A percentile compares a stretch with the other conserved stretches of the same genome.
Conservation (phyloP, 768 basidiomycete species). For the Mycena vitilis region DNA sequence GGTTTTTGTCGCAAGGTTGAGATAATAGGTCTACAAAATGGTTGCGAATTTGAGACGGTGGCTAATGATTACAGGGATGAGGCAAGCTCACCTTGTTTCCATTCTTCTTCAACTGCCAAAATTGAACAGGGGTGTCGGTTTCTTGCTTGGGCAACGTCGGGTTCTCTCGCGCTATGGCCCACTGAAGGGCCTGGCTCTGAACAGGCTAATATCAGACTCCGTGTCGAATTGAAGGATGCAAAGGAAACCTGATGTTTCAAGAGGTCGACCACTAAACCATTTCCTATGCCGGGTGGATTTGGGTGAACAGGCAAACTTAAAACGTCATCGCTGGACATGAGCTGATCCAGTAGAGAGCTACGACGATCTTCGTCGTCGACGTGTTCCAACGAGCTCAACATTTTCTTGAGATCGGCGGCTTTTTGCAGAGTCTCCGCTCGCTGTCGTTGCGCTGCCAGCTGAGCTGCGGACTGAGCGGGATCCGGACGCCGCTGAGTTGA, state of each 20-base stretch:
- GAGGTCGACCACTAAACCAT: constrained; percentile 77
- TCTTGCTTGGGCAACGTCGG: constrained; percentile 77
- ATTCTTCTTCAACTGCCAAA: constrained; percentile 81
- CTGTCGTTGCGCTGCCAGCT: constrained; percentile 54
- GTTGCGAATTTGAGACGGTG: not conserved
- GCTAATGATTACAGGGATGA: not conserved
- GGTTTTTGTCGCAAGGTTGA: constrained; percentile 85
- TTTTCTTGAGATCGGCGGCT: constrained; percentile 74
- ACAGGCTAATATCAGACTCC: constrained; percentile 10
- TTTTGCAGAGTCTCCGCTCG: constrained; percentile 66
- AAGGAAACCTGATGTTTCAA: constrained; percentile 81
- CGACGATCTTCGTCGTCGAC: constrained; percentile 84
- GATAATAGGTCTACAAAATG: constrained; percentile 66
- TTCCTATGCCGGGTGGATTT: constrained; percentile 75
- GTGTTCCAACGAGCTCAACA: constrained; percentile 76
- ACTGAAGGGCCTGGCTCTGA: constrained; percentile 85
- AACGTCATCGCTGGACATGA: constrained; percentile 78
- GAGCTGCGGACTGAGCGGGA: constrained; percentile 46
- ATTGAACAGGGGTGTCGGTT: constrained; percentile 83
- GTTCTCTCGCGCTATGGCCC: constrained; percentile 87
- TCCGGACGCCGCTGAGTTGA: constrained; percentile 36
- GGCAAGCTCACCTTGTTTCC: constrained; percentile 62
- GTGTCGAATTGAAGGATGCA: not conserved
- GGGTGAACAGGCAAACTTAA: constrained; percentile 77
- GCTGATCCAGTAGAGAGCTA: constrained; percentile 73